phyloP scores from a whole-genome alignment of 2,329 filamentous ascomycete species.

The Plectosphaerella sp. region DNA sequence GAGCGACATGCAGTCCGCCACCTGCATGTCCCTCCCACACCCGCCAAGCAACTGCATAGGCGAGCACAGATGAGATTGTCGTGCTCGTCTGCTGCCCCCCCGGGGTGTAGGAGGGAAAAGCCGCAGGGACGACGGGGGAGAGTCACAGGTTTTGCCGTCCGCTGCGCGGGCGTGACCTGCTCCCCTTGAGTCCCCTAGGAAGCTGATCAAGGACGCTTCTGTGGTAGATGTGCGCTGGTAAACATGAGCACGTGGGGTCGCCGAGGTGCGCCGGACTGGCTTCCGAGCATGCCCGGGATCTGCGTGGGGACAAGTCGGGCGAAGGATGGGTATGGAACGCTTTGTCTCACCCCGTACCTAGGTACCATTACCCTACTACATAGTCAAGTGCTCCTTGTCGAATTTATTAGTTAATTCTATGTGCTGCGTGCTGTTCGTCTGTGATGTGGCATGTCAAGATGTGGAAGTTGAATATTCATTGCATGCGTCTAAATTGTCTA shows the following conservation, averaged over 20 bases:
- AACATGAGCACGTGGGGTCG: slow-evolving; percentile 18
- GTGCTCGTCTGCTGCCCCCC: neutral
- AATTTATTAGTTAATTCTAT: slow-evolving; percentile 36
- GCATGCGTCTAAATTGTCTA: no score
- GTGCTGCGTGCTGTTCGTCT: no score
- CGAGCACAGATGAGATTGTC: neutral
- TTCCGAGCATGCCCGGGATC: slow-evolving; percentile 24
- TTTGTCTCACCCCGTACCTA: slow-evolving; percentile 14
- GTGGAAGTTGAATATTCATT: no score
- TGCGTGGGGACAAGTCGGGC: slow-evolving; percentile 24
- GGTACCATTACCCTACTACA: slow-evolving; percentile 8
- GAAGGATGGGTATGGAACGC: neutral
- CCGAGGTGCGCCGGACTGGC: slow-evolving; percentile 6
- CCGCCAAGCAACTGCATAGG: slow-evolving; percentile 1
- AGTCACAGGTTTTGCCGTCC: neutral
- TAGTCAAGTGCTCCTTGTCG: slow-evolving; percentile 30
- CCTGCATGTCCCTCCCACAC: slow-evolving; percentile 3
- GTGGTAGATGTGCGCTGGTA: neutral
- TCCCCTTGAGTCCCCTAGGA: slow-evolving; percentile 19
- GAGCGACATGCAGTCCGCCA: slow-evolving; percentile 9
- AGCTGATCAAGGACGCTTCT: neutral
- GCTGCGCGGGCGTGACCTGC: slow-evolving; percentile 6
- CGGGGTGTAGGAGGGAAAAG: slow-evolving; percentile 1
- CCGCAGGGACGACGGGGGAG: slow-evolving; percentile 2
- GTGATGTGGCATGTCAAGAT: no score